These are phyloP conservation scores for Salvia rosmarinus DNA, from an alignment of 257 asterid species.

Conservation along the genomic window DNA sequence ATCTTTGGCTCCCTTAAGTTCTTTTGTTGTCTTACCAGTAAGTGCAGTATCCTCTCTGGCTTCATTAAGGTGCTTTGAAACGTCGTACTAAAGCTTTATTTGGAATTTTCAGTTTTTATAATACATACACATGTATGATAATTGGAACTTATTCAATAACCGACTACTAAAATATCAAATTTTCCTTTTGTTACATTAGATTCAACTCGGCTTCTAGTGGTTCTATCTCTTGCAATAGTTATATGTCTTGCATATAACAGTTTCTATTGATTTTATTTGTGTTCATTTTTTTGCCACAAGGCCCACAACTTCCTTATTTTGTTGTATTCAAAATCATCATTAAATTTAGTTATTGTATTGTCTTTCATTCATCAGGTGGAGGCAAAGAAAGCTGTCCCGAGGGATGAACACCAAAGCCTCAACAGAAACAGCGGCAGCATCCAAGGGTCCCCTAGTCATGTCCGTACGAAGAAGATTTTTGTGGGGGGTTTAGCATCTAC, in stretches of 20 bases:
- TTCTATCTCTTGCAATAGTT: not conserved
- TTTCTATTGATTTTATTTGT: not conserved
- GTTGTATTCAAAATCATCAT: not conserved
- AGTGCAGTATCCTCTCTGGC: not conserved
- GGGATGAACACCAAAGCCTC: constrained; percentile 49
- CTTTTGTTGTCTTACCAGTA: constrained; percentile 1
- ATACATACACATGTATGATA: not conserved
- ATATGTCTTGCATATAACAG: not conserved
- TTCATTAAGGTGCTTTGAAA: not conserved
- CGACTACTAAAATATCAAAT: not conserved
- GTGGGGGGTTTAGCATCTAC: constrained; percentile 59
- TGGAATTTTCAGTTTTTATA: constrained; percentile 7
- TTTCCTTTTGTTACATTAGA: not conserved
- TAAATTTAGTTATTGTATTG: constrained; percentile 5
- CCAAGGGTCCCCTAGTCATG: constrained; percentile 48
- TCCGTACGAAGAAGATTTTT: constrained; percentile 55
- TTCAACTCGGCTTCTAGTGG: not conserved
- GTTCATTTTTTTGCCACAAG: not conserved
- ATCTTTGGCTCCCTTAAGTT: not conserved
- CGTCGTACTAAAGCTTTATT: not conserved
- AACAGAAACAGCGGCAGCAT: constrained; percentile 42
- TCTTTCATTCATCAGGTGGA: constrained; percentile 48
- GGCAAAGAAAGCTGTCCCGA: constrained; percentile 60
- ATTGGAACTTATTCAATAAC: not conserved
- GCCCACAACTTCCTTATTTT: not conserved